Conservation (phyloP, 495 filamentous ascomycete genomes). For the Penicillium coprophilum region DNA sequence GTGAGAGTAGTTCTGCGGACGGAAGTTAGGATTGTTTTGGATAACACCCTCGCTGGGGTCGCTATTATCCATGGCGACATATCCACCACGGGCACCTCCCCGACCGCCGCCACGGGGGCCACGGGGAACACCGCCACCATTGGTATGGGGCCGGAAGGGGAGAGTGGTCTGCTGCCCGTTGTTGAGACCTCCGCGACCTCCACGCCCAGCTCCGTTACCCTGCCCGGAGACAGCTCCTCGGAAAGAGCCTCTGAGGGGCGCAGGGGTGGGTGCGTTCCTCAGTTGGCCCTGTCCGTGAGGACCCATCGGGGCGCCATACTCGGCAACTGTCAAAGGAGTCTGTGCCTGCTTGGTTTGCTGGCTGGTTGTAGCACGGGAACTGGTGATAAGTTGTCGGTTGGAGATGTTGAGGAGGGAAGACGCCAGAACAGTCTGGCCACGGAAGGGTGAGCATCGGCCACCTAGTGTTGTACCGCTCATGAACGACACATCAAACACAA, state of each 20-base stretch:
- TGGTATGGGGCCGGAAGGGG: conserved; percentile 38
- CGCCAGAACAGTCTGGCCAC: conserved; percentile 85
- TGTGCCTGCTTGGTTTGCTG: conserved; percentile 51
- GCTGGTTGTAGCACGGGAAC: conserved; percentile 66
- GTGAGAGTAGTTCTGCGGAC: conserved; percentile 62
- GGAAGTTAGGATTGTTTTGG: conserved; percentile 53
- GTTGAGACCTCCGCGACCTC: conserved; percentile 42
- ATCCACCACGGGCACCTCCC: conserved; percentile 44
- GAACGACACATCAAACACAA: conserved; percentile 91
- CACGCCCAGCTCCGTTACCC: conserved; percentile 31
- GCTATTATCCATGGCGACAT: conserved; percentile 50
- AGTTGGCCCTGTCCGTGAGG: conserved; percentile 64
- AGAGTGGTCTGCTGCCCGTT: conserved; percentile 40
- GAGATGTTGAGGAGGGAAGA: conserved; percentile 84
- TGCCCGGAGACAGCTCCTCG: conserved; percentile 60
- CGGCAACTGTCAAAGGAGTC: conserved; percentile 58
- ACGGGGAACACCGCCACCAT: conserved; percentile 30
- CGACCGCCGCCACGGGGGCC: conserved; percentile 40
- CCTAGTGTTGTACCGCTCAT: conserved; percentile 93
- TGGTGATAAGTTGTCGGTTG: conserved; percentile 74
- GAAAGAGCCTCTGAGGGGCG: conserved; percentile 69
- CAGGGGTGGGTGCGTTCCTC: conserved; percentile 64
- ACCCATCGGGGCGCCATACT: conserved; percentile 58
- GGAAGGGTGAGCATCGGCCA: conserved; percentile 90
- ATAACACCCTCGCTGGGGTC: conserved; percentile 51